phyloP scores from a whole-genome alignment of 345 rosid genomes.

The Citropsis articulata region DNA sequence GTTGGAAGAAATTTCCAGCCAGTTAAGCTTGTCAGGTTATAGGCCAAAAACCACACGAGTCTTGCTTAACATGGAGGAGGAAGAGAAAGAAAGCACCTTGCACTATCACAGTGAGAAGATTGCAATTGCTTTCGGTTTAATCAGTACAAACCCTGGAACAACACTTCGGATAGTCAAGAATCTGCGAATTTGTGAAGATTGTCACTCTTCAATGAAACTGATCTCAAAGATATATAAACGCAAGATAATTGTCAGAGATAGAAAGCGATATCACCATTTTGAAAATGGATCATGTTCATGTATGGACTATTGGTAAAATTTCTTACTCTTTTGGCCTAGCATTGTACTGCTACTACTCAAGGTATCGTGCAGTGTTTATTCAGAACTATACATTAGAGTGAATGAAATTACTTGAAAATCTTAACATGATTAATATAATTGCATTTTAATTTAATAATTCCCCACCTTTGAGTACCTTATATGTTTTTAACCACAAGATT shows the following conservation, averaged over 20 bases:
- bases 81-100: conserved; percentile 47
- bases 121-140: conserved; percentile 59
- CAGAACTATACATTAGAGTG: neutral
- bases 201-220: conserved; percentile 63
- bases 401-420: neutral
- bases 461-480: neutral
- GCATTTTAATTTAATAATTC: neutral
- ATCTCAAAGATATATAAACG: conserved; percentile 56
- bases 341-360: neutral
- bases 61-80: conserved; percentile 48
- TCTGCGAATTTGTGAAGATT: conserved; percentile 65
- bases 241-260: conserved; percentile 51
- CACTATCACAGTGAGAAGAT: conserved; percentile 73
- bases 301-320: conserved; percentile 51
- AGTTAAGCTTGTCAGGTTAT: conserved; percentile 24
- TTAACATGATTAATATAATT: neutral
- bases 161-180: conserved; percentile 60
- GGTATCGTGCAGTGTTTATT: too few species aligned
- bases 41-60: conserved; percentile 34
- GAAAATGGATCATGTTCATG: conserved; percentile 64
- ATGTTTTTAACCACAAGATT: neutral
- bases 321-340: neutral
- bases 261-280: conserved; percentile 74
- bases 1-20: conserved; percentile 33
- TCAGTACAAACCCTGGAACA: conserved; percentile 47